Evolutionary conservation across 1,284 basidiomycete species (phyloP), one percentile per base, ranked within the genome.

Genomic region (Cryptococcus maquisensis): DNA sequence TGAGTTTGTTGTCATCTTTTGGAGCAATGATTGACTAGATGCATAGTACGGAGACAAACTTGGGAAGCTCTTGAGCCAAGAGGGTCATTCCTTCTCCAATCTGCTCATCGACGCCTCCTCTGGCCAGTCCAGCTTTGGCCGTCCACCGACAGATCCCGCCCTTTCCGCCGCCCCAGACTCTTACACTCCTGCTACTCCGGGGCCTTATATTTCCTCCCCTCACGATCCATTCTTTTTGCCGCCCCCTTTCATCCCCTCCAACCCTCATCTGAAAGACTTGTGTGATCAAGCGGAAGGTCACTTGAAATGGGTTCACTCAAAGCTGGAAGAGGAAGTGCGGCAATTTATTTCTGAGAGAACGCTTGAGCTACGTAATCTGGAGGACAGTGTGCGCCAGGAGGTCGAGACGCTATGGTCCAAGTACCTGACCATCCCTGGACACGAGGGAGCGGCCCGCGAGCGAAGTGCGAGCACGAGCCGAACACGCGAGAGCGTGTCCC

Each of bases 171-270:
- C 63, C 39, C 61, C 46, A 9, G 10, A 20, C 16, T 18, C 52
- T n/a, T 48, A 48, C 21, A 4, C 20, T 8, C 36, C 47, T 12
- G 38, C 47, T 21, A 37, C n/a, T 20, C 44, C 45, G 23, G 38
- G 20, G n/a, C 41, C 42, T 18, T 55, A 71, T 37, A 62, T 73
- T 3, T 66, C 72, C 0, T 65, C 65, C 2, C 56, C 72, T 12
- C 68, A 66, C 16, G 75, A 75, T 47, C 74, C 71, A 40, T 74
- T 75, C 71, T 78, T 78, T 73, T 62, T 77, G 39, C 65, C 77
- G 51, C 66, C 77, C 50, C 65, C 73, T 52, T 73, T 81, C 76
- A 73, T 78, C 62, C 70, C 80, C 67, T 54, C 71, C 61, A 61
- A 76, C 56, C 52, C 71, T 45, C 61, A 77, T 54, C 66, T 77